Percentiles rank a stretch among this genome's conserved stretches.
Evolutionary conservation across 768 basidiomycete species (phyloP).

Genomic region (Leccinellum luteum): DNA sequence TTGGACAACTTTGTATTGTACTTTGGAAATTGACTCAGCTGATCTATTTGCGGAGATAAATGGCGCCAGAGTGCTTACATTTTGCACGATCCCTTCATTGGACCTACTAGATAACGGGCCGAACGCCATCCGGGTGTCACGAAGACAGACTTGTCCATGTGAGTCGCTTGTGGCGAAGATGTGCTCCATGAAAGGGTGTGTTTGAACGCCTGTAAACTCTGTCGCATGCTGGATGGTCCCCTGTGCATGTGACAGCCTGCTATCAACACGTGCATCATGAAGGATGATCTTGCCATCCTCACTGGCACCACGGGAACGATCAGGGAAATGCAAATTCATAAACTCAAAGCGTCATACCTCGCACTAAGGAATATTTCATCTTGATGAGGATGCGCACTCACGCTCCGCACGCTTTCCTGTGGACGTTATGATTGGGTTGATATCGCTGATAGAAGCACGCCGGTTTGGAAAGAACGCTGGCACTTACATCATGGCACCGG

Average conservation of each 20-base stretch:
- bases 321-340: slow-evolving; percentile 13
- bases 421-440: slow-evolving; percentile 13
- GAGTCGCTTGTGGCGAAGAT: slow-evolving; percentile 66
- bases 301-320: slow-evolving; percentile 36
- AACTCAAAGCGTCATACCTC: slow-evolving; percentile 41
- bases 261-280: slow-evolving; percentile 53
- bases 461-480: slow-evolving; percentile 1
- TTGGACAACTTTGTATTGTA: slow-evolving; percentile 48
- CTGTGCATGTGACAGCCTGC: slow-evolving; percentile 39
- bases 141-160: slow-evolving; percentile 58
- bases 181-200: slow-evolving; percentile 66
- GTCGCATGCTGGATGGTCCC: slow-evolving; percentile 49
- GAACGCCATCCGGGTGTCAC: slow-evolving; percentile 75
- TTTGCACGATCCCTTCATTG: slow-evolving; percentile 54
- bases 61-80: background rate
- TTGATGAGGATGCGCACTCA: slow-evolving; percentile 63
- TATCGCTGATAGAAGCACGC: slow-evolving; percentile 21
- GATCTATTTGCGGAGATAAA: slow-evolving; percentile 7
- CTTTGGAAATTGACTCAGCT: slow-evolving; percentile 36
- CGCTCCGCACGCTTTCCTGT: slow-evolving; percentile 64
- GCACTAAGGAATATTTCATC: slow-evolving; percentile 70
- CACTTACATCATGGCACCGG: slow-evolving; percentile 32
- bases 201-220: slow-evolving; percentile 64
- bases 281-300: slow-evolving; percentile 68
- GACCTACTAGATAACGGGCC: slow-evolving; percentile 46